Conservation (phyloP, 2,329 filamentous ascomycete species). For the Xylariaceae sp. region DNA sequence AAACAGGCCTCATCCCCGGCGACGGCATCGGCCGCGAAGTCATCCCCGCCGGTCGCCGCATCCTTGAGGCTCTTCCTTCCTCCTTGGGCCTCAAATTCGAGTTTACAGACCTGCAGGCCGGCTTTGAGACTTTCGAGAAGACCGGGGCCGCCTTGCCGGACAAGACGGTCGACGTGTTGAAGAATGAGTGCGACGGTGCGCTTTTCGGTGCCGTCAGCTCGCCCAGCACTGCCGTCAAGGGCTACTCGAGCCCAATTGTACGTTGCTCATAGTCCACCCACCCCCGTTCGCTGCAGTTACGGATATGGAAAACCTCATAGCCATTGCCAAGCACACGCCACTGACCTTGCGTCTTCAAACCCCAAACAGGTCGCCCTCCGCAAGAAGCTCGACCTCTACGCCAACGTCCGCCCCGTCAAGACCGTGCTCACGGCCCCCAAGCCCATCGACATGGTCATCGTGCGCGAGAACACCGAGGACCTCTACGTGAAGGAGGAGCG, state of each 20-base stretch:
- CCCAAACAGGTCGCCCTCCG: conserved; percentile 65
- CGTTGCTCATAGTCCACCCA: too few species aligned
- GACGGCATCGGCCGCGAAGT: conserved; percentile 99
- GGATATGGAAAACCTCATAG: too few species aligned
- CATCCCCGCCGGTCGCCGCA: conserved; percentile 85
- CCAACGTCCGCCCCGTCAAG: conserved; percentile 96
- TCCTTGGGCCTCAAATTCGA: conserved; percentile 91
- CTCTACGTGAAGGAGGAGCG: conserved; percentile 96
- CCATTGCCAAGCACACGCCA: neutral
- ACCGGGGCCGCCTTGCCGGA: conserved; percentile 87
- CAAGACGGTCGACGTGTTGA: conserved; percentile 82
- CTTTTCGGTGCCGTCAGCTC: conserved; percentile 96
- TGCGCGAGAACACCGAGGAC: conserved; percentile 98
- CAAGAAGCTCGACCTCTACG: conserved; percentile 92
- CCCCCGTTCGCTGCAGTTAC: neutral
- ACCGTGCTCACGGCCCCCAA: conserved; percentile 60
- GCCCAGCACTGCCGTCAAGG: conserved; percentile 81
- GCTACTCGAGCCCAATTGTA: conserved; percentile 91
- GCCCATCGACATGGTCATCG: conserved; percentile 94
- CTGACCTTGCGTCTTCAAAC: too few species aligned
- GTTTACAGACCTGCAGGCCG: conserved; percentile 89
- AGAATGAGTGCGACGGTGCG: conserved; percentile 88
- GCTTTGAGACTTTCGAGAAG: conserved; percentile 88
- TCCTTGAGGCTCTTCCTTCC: conserved; percentile 89
- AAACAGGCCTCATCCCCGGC: conserved; percentile 84